Conservation (phyloP, 2,329 filamentous ascomycete genomes). For the Aurifilum marmelostoma region DNA sequence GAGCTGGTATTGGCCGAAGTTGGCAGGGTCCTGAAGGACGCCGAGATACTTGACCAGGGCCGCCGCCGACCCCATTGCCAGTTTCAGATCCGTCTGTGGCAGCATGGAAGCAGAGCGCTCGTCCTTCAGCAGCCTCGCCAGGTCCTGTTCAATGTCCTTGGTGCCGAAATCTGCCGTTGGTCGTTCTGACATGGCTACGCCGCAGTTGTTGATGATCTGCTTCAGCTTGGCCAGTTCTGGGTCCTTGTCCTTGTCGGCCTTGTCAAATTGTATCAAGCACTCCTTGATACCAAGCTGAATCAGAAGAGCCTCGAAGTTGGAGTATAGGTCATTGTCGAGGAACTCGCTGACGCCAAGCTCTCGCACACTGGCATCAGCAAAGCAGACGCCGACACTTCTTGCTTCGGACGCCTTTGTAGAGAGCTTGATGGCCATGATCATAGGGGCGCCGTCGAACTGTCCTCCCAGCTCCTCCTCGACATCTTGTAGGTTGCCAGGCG, state of each 20-base stretch:
- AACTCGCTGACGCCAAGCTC: constrained; percentile 98
- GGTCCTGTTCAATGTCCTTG: constrained; percentile 94
- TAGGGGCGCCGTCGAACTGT: constrained; percentile 85
- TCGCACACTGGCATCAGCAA: constrained; percentile 93
- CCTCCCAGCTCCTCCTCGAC: constrained; percentile 93
- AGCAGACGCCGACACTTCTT: constrained; percentile 89
- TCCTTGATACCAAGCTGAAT: constrained; percentile 97
- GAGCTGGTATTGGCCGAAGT: constrained; percentile 95
- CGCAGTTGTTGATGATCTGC: constrained; percentile 89
- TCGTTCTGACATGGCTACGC: constrained; percentile 85
- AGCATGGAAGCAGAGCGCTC: constrained; percentile 77
- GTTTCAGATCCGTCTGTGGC: constrained; percentile 88
- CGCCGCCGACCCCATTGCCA: constrained; percentile 94
- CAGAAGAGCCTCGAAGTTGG: constrained; percentile 93
- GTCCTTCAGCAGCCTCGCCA: constrained; percentile 84
- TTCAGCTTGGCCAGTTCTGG: constrained; percentile 84
- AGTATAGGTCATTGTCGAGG: constrained; percentile 97
- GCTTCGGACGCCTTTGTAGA: constrained; percentile 85
- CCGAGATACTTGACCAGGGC: constrained; percentile 94
- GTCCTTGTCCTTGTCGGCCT: constrained; percentile 81
- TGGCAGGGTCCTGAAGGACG: constrained; percentile 86
- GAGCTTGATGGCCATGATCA: constrained; percentile 94
- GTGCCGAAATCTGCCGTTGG: constrained; percentile 77
- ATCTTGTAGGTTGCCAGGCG: constrained; percentile 93
- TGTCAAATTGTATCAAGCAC: constrained; percentile 82